Base-by-base conservation (phyloP, 2,329 filamentous ascomycete species). In the Cercospora berteroae region DNA sequence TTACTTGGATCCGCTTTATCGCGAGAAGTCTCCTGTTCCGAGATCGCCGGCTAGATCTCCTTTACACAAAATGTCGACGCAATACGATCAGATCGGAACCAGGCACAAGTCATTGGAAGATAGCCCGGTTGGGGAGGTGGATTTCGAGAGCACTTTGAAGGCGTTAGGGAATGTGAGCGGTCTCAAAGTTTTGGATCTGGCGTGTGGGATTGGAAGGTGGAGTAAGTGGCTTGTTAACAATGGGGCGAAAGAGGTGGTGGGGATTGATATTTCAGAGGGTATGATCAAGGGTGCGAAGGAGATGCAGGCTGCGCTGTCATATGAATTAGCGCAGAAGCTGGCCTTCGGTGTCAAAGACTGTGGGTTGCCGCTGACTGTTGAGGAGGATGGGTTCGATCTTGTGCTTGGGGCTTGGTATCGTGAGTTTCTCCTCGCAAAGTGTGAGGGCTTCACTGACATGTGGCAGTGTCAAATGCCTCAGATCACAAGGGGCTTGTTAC, bases 131-230 rank as follows among this genome's bases (percentile, higher is more conserved):
- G 48, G 58, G 12, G 56, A 57, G 36, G 52, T 67, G 7, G 61
- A 61, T 16, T 33, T 31, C 16, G 52, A 42, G 16, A 64, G 42
- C 29, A 64, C 60, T 20, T 60, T 56, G 5, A 56, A 23, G 36
- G 62, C 64, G 20, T 57, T 65, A 20, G 50, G 56, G 44, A 27
- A 69, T 44, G 60, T 70, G 52, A 57, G 55, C 10, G 70, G 70
- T 2, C 60, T 67, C 5, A 65, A 55, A 18, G 66, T 65, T 16
- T 63, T 71, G 20, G 70, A 71, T 42, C 58, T 71, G 16, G 70
- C 66, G 10, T 67, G 68, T 44, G 70, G 70, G 5, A 62, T 67
- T 8, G 64, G 70, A 13, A 56, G 64, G 13, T 69, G 66, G 64
- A 58, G 60, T 3, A 39, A 59, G 20, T 60, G 57, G 12, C 48